Percentiles rank a stretch among this genome's conserved stretches.
Conservation (phyloP, 2,329 filamentous ascomycete genomes). For the Zymoseptoria passerinii region DNA sequence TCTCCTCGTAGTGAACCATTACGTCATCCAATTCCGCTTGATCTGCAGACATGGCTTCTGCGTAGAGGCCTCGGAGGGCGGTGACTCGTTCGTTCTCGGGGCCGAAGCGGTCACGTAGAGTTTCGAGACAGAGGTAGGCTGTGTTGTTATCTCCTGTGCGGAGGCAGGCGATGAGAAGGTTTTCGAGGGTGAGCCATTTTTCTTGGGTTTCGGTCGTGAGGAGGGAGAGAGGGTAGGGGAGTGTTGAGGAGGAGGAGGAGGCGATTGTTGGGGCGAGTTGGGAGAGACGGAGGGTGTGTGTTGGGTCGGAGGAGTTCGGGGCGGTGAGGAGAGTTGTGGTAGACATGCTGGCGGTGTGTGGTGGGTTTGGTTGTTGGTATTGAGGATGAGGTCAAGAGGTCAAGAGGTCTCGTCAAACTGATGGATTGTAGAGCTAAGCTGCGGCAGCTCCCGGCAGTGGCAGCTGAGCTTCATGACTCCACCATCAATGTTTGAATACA, state of each 20-base stretch:
- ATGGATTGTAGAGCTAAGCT: not conserved
- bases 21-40: slow-evolving; percentile 58
- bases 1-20: slow-evolving; percentile 67
- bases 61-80: slow-evolving; percentile 71
- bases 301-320: slow-evolving; percentile 33
- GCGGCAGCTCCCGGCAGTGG: not conserved
- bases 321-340: slow-evolving; percentile 23
- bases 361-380: not conserved
- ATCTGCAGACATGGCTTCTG: slow-evolving; percentile 70
- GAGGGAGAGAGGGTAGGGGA: slow-evolving; percentile 46
- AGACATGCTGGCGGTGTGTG: slow-evolving; percentile 11
- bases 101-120: slow-evolving; percentile 73
- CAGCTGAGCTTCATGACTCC: not conserved
- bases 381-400: not conserved
- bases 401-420: not conserved
- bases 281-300: slow-evolving; percentile 39
- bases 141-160: slow-evolving; percentile 74
- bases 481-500: not conserved
- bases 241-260: slow-evolving; percentile 29
- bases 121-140: slow-evolving; percentile 66
- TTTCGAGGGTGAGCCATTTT: slow-evolving; percentile 78
- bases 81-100: slow-evolving; percentile 75
- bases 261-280: slow-evolving; percentile 37
- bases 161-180: slow-evolving; percentile 74
- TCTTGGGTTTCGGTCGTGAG: slow-evolving; percentile 62